A percentile compares a stretch with the other conserved stretches of the same genome.
These are phyloP conservation scores for Kernera saxatilis DNA, from an alignment of 345 rosid genomes.

Conservation along the genomic window DNA sequence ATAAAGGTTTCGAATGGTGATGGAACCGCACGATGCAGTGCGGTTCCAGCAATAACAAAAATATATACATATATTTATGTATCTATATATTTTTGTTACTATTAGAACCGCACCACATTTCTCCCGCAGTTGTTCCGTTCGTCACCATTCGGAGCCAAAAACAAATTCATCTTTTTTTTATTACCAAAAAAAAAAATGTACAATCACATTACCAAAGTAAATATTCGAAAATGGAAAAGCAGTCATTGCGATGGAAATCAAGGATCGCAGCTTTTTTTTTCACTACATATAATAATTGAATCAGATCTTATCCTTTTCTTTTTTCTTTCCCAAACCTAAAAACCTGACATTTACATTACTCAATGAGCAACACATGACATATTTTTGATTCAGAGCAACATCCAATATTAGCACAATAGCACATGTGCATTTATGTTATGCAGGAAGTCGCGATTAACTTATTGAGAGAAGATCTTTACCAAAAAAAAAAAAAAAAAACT, in stretches of 20 bases:
- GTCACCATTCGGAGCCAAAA: too few relatives aligned
- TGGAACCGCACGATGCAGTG: too few relatives aligned
- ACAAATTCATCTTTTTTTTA: not conserved
- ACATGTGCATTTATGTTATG: conserved; percentile 8
- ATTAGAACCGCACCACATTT: too few relatives aligned
- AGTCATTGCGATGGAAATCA: not conserved
- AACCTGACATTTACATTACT: not conserved
- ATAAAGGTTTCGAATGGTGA: too few relatives aligned
- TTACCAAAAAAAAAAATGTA: not conserved
- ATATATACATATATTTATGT: too few relatives aligned
- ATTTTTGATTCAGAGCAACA: not conserved
- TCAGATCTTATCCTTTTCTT: not conserved
- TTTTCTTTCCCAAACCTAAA: not conserved
- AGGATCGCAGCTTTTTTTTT: too few relatives aligned
- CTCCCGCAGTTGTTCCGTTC: too few relatives aligned
- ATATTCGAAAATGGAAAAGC: not conserved
- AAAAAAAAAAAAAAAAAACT: too few relatives aligned
- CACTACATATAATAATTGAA: too few relatives aligned
- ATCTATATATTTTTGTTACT: too few relatives aligned
- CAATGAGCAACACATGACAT: not conserved
- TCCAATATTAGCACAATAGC: not conserved
- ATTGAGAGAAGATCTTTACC: conserved; percentile 4
- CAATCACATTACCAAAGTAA: not conserved
- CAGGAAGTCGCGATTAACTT: not conserved
- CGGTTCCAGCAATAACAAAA: too few relatives aligned